Percentiles rank a stretch among this genome's conserved stretches.
phyloP scores from a whole-genome alignment of 2,329 filamentous ascomycete genomes.

The Chrysoporthe austroafricana region DNA sequence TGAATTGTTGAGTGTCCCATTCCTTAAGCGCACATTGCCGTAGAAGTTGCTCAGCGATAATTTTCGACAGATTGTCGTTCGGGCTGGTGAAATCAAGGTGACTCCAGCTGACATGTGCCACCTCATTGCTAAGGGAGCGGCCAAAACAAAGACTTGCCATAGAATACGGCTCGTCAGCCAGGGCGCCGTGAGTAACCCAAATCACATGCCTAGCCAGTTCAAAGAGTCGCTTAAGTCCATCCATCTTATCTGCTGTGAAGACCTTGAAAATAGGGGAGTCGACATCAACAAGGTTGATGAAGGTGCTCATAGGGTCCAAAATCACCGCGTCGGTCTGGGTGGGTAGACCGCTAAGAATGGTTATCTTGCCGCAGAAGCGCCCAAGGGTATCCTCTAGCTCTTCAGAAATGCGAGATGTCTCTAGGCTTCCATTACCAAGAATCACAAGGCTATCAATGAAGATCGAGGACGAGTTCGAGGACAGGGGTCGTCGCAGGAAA shows the following conservation, averaged over 20 bases:
- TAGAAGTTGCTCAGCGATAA: conserved; percentile 29
- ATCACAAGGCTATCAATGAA: conserved; percentile 32
- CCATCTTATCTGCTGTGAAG: conserved; percentile 29
- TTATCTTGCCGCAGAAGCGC: conserved; percentile 22
- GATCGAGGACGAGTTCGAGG: neutral
- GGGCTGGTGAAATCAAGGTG: conserved; percentile 31
- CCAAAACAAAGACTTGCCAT: conserved; percentile 33
- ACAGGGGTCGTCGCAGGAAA: conserved; percentile 14
- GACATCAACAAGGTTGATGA: conserved; percentile 35
- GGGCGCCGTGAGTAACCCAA: conserved; percentile 32
- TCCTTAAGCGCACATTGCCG: conserved; percentile 26
- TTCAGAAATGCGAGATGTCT: conserved; percentile 11
- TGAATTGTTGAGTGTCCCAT: conserved; percentile 26
- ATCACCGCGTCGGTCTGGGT: conserved; percentile 12
- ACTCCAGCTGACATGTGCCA: conserved; percentile 32
- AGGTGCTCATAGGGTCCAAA: conserved; percentile 16
- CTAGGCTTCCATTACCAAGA: conserved; percentile 27
- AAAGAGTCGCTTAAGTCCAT: conserved; percentile 30
- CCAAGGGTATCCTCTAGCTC: conserved; percentile 15
- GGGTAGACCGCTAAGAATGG: conserved; percentile 24
- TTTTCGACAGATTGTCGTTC: neutral
- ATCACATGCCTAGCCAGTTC: conserved; percentile 28
- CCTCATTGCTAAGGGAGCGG: conserved; percentile 32
- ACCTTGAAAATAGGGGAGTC: conserved; percentile 34
- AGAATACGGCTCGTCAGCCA: conserved; percentile 28